Evolutionary conservation across 2,329 filamentous ascomycete species (phyloP), one percentile per base, ranked within the genome.

Genomic region (Blastomyces parvus): DNA sequence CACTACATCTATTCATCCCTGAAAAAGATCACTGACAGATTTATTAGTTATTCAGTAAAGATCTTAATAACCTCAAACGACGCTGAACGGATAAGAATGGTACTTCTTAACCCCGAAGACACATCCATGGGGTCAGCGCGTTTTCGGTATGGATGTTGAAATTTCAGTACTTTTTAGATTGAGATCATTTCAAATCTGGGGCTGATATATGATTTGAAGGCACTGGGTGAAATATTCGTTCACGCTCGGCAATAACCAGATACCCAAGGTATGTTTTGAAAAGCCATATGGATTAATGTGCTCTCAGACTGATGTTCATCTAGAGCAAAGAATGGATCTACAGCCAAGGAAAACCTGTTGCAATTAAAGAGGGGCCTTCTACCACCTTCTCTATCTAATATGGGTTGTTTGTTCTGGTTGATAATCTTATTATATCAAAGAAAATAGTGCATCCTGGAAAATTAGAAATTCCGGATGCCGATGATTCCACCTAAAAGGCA

Each of bases 201-300:
- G 38, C 61, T 65, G 48, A 67, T 64, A 60, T 52, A 62, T 19
- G 63, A 33, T 57, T 38, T 48, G 53, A 66, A 81, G 80, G 56
- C 81, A 81, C 64, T 81, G 80, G 80, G 79, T 79, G 25, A 82
- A 81, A 67, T 81, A 81, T 67, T 81, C 81, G 79, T 82, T 82
- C 67, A 77, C 76, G 59, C 73, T 81, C 48, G 73, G 7, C 38
- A 40, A 40, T 40, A 40, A 40, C 7, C 38, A 40, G 38, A 40
- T 40, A 40, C 7, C 38, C 7, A 40, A 40, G 38, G 7, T 40
- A 40, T 40, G 38, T 40, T 40, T 40, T 40, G 7, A 40, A 40
- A 40, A 40, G 38, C 38, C 1, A 9, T 40, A 40, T 40, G 38
- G 1, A 40, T 11, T 40, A 40, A 40, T 40, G 7, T 40, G 38